Base-by-base conservation (phyloP, 2,329 filamentous ascomycete genomes). In the Plectosphaerella cucumerina region DNA sequence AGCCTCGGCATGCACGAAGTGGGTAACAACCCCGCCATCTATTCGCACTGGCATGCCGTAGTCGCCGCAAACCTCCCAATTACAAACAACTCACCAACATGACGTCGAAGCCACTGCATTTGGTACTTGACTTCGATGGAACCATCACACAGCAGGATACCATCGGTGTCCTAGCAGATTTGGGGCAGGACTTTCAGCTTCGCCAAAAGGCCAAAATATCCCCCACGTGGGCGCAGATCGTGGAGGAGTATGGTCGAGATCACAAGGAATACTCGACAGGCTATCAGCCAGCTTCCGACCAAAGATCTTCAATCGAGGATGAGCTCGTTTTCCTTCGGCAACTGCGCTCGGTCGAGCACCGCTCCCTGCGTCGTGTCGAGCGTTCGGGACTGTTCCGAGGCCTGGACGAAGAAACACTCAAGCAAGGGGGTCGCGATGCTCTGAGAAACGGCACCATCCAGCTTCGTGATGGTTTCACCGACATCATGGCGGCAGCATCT, bases 111-210 rank as follows among this genome's bases (percentile, higher is more conserved):
- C 6, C 41, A 2, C 41, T 76, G 71, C 69, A 70, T 54, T 66
- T 84, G 39, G 62, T 83, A 34, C 70, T 84, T 18, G 80, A 84
- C 59, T 84, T 84, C 61, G 80, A 84, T 63, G 77, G 78, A 53
- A 84, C 80, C 15, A 81, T 84, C 56, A 82, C 80, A 17, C 64
- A 68, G 12, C 53, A 70, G 26, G 80, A 84, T 65, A 82, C 79
- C 39, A 77, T 82, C 39, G 62, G 65, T 50, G 63, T 70, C 39
- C 70, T 84, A 5, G 76, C 72, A 44, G 57, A 67, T 17, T 69
- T 69, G 21, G 75, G 45, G 73, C 49, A 70, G 79, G 42, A 57
- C 55, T 18, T 64, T 65, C 50, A 59, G 18, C 51, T 53, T 6
- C 54, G 53, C 48, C 58, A 50, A 26, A 61, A 63, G 37, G 52